These are phyloP conservation scores for Coniochaeta sp. DNA, from an alignment of 2,329 filamentous ascomycete genomes.

Conservation along the genomic window DNA sequence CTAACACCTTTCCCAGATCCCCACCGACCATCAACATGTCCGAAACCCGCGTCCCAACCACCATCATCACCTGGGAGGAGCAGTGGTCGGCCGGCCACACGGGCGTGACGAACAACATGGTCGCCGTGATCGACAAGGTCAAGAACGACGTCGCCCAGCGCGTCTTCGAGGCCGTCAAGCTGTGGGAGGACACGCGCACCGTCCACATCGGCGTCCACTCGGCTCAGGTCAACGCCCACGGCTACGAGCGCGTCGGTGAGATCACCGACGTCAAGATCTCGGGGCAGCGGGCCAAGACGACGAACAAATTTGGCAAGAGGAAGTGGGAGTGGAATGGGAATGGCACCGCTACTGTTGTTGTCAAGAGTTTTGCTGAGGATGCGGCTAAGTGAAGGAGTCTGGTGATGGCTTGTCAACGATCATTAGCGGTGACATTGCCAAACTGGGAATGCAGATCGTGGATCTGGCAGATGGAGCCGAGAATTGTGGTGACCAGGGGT, in stretches of 20 bases:
- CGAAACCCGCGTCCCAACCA: background rate
- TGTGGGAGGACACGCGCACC: background rate
- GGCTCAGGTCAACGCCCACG: background rate
- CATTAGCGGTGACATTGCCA: no score
- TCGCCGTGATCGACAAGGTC: background rate
- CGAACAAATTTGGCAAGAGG: background rate
- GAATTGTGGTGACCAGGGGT: no score
- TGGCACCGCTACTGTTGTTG: background rate
- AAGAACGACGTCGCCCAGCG: background rate
- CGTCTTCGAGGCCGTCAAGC: background rate
- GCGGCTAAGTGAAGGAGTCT: no score
- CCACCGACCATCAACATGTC: background rate
- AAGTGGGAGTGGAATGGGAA: background rate
- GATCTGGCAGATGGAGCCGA: no score
- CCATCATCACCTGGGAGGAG: background rate
- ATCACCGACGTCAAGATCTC: background rate
- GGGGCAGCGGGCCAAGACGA: background rate
- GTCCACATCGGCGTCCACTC: background rate
- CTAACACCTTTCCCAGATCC: no score
- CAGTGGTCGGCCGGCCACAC: background rate
- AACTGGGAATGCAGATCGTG: no score
- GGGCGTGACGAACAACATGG: background rate
- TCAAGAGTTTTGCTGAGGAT: background rate
- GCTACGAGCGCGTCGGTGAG: background rate
- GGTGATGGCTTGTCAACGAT: no score